Evolutionary conservation across 495 filamentous ascomycete genomes (phyloP).

Genomic region (Hypoxylon fuscum): DNA sequence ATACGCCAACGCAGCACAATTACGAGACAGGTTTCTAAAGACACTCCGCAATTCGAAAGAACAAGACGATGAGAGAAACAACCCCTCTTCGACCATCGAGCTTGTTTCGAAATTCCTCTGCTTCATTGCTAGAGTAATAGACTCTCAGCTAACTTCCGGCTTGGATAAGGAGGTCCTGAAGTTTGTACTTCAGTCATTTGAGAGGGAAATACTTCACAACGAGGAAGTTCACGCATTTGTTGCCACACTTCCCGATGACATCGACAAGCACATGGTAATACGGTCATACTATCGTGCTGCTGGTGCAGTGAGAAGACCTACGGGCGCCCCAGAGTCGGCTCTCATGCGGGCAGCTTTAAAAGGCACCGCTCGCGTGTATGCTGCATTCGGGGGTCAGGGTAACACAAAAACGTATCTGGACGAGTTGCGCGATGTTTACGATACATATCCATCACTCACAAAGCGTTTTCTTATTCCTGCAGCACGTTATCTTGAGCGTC

Average conservation of each 20-base stretch:
- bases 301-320: conserved; percentile 72
- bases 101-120: conserved; percentile 82
- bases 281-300: conserved; percentile 81
- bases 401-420: conserved; percentile 95
- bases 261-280: conserved; percentile 79
- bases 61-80: conserved; percentile 82
- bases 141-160: conserved; percentile 78
- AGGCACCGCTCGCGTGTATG: conserved; percentile 74
- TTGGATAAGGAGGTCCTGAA: conserved; percentile 79
- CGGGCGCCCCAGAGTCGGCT: conserved; percentile 81
- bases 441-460: conserved; percentile 79
- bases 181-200: conserved; percentile 80
- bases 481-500: conserved; percentile 71
- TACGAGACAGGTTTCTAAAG: conserved; percentile 77
- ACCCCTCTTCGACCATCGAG: conserved; percentile 81
- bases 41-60: conserved; percentile 79
- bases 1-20: conserved; percentile 83
- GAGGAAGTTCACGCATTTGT: conserved; percentile 88
- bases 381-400: conserved; percentile 86
- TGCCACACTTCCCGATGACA: conserved; percentile 71
- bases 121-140: conserved; percentile 75
- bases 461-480: conserved; percentile 75
- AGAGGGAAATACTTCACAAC: conserved; percentile 78
- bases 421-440: conserved; percentile 80
- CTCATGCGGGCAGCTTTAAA: conserved; percentile 80